Evolutionary conservation across 2,329 filamentous ascomycete species (phyloP).

Genomic region (Mariannaea sp.): DNA sequence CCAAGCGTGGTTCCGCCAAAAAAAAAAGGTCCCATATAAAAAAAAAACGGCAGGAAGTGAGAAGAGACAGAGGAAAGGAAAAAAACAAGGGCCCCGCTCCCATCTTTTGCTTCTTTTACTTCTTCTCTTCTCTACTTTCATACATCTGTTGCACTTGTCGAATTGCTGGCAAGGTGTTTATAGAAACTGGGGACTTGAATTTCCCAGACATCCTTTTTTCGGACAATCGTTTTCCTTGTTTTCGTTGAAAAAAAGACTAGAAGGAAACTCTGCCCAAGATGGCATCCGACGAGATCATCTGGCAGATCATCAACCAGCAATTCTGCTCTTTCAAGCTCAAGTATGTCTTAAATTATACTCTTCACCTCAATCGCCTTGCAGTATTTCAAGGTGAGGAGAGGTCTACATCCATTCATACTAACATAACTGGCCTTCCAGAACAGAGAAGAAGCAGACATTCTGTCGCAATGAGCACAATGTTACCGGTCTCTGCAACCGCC

Average conservation of each 20-base stretch:
- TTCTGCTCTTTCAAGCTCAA: constrained; percentile 96
- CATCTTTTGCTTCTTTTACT: constrained; percentile 24
- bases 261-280: constrained; percentile 51
- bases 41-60: constrained; percentile 25
- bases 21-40: constrained; percentile 17
- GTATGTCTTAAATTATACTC: constrained; percentile 49
- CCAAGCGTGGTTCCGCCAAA: constrained; percentile 20
- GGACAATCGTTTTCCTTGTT: neutral
- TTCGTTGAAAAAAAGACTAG: neutral
- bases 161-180: neutral
- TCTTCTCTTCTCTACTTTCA: constrained; percentile 8
- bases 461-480: constrained; percentile 95
- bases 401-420: constrained; percentile 28
- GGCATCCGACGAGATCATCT: constrained; percentile 95
- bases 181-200: neutral
- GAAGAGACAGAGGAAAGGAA: constrained; percentile 22
- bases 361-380: neutral
- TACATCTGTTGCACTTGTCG: constrained; percentile 13
- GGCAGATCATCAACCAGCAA: constrained; percentile 94
- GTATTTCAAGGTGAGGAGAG: neutral
- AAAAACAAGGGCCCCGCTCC: constrained; percentile 27
- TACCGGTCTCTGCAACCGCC: constrained; percentile 79
- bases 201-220: neutral
- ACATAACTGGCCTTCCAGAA: constrained; percentile 53
- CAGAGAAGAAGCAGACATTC: constrained; percentile 86